These are phyloP conservation scores for Bathelium albidoporum DNA, from an alignment of 495 filamentous ascomycete genomes.

Conservation along the genomic window DNA sequence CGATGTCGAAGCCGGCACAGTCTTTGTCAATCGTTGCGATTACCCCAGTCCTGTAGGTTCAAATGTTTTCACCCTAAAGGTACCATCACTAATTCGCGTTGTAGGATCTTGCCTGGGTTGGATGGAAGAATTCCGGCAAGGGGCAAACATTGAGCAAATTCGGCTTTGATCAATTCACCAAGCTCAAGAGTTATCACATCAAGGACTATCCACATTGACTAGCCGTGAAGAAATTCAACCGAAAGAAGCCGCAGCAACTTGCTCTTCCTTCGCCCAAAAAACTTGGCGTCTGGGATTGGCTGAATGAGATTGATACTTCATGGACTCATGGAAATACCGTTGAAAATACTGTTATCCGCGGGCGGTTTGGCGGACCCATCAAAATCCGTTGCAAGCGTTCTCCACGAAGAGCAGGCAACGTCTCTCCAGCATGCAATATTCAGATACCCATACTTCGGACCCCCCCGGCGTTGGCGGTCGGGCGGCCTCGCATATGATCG, in stretches of 20 bases:
- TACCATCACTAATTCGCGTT: neutral
- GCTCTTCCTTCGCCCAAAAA: conserved; percentile 1
- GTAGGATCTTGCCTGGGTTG: conserved; percentile 88
- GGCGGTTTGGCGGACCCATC: neutral
- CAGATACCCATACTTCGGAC: conserved; percentile 2
- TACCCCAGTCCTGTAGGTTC: conserved; percentile 58
- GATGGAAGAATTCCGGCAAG: conserved; percentile 93
- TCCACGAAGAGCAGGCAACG: neutral
- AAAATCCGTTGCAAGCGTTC: conserved; percentile 2
- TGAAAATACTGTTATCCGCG: neutral
- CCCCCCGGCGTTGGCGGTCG: neutral
- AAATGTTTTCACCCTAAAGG: conserved; percentile 21
- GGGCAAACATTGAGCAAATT: conserved; percentile 81
- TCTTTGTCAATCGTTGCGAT: conserved; percentile 92
- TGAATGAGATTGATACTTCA: neutral
- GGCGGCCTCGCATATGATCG: neutral
- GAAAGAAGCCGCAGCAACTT: neutral
- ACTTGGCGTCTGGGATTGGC: neutral
- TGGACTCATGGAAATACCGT: neutral
- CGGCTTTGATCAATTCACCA: conserved; percentile 90
- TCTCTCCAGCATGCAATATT: conserved; percentile 1
- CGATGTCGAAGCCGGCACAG: conserved; percentile 82
- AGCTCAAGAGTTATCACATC: conserved; percentile 90
- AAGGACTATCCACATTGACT: conserved; percentile 68
- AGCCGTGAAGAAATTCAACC: conserved; percentile 8